Evolutionary conservation across 2,329 filamentous ascomycete species (phyloP).

Genomic region (Sclerotinia trifoliorum): DNA sequence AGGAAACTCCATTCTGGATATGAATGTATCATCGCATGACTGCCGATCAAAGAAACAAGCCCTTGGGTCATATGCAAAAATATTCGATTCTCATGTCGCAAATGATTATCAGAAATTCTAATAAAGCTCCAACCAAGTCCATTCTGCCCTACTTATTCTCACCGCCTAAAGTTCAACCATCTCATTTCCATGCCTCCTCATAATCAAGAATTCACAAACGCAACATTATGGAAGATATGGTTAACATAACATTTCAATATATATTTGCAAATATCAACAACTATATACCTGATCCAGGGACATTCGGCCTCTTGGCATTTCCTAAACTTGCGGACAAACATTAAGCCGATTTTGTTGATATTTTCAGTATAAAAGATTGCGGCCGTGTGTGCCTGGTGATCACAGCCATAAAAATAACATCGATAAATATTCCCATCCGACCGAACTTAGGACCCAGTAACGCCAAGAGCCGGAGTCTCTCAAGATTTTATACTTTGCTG

Average conservation of each 20-base stretch:
- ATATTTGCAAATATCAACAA: too few species aligned
- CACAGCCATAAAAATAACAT: too few species aligned
- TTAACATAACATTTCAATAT: too few species aligned
- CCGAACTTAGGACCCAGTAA: too few species aligned
- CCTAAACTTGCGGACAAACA: too few species aligned
- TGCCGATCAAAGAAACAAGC: not conserved
- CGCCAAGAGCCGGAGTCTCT: not conserved
- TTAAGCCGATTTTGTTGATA: too few species aligned
- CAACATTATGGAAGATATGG: not conserved
- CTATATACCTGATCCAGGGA: too few species aligned
- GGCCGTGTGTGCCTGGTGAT: too few species aligned
- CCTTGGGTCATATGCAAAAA: not conserved
- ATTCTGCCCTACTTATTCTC: constrained; percentile 10
- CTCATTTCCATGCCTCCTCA: not conserved
- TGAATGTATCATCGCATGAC: constrained; percentile 7
- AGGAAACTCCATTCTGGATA: constrained; percentile 43
- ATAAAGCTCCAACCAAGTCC: not conserved
- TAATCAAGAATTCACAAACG: not conserved
- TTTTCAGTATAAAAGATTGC: too few species aligned
- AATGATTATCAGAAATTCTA: not conserved
- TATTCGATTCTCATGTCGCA: not conserved
- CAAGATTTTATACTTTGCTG: not conserved
- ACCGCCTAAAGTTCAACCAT: not conserved
- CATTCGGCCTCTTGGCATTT: too few species aligned
- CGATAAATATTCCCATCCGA: too few species aligned